Evolutionary conservation across 2,329 filamentous ascomycete genomes (phyloP).

Genomic region (Akanthomyces dipterigenus): DNA sequence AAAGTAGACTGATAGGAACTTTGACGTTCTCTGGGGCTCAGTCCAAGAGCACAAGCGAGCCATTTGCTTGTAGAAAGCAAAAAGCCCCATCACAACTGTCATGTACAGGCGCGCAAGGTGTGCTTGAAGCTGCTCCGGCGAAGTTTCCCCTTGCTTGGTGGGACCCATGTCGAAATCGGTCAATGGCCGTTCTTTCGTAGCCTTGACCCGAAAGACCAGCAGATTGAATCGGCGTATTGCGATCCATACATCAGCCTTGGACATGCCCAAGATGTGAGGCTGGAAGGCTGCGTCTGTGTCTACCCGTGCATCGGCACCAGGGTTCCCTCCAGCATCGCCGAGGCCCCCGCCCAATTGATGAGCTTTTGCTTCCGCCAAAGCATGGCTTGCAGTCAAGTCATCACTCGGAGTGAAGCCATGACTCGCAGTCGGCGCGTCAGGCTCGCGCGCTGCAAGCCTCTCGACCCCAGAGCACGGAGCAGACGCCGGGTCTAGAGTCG

Average conservation of each 20-base stretch:
- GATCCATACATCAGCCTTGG: neutral
- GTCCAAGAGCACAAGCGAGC: slow-evolving; percentile 72
- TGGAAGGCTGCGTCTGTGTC: neutral
- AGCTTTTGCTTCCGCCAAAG: neutral
- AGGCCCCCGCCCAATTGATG: neutral
- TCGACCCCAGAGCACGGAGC: neutral
- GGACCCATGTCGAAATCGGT: neutral
- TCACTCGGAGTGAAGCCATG: neutral
- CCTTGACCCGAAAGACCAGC: neutral
- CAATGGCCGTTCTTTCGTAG: neutral
- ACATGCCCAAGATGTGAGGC: slow-evolving; percentile 1
- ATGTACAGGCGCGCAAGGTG: slow-evolving; percentile 78
- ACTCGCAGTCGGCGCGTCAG: neutral
- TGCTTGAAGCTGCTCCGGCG: slow-evolving; percentile 72
- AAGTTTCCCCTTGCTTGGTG: slow-evolving; percentile 77
- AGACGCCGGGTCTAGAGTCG: neutral
- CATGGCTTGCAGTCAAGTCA: neutral
- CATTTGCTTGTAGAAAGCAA: slow-evolving; percentile 65
- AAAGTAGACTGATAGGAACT: slow-evolving; percentile 51
- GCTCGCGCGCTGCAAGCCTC: neutral
- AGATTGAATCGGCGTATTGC: neutral
- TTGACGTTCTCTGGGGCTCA: slow-evolving; percentile 60
- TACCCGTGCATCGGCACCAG: neutral
- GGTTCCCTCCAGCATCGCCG: neutral
- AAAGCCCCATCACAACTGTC: slow-evolving; percentile 62